Conservation (phyloP, 192 early-diverging fungal species). For the Diversispora epigaea region DNA sequence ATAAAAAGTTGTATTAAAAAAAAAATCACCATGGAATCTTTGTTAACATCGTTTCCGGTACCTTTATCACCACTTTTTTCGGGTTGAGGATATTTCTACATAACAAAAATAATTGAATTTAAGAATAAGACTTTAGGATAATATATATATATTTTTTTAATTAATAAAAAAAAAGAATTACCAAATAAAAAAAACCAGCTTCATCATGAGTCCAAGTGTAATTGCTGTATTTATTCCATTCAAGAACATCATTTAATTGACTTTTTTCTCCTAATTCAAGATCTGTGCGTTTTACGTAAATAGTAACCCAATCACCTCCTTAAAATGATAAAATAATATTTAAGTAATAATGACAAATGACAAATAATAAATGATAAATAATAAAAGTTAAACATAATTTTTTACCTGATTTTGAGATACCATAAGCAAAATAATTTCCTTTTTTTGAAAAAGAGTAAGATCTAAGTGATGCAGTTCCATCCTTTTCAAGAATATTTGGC, state of each 20-base stretch:
- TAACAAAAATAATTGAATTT: background rate
- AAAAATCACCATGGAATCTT: constrained; percentile 38
- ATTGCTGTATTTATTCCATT: constrained; percentile 60
- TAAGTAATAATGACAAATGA: too few relatives aligned
- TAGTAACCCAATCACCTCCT: constrained; percentile 63
- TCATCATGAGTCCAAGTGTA: constrained; percentile 67
- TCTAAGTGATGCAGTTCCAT: constrained; percentile 56
- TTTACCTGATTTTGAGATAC: constrained; percentile 51
- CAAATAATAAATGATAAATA: background rate
- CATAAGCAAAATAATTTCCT: constrained; percentile 61
- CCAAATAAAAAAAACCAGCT: constrained; percentile 67
- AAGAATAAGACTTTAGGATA: background rate
- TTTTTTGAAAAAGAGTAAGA: constrained; percentile 56
- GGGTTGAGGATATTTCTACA: constrained; percentile 47
- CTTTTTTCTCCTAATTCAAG: constrained; percentile 35
- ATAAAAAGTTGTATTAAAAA: background rate
- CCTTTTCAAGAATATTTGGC: constrained; percentile 58
- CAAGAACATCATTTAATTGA: constrained; percentile 41
- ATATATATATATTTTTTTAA: background rate
- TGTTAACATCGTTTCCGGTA: constrained; percentile 57
- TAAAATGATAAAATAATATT: background rate
- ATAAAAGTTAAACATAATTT: background rate
- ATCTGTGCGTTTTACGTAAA: constrained; percentile 48
- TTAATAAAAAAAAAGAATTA: constrained; percentile 21
- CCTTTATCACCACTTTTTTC: constrained; percentile 47